Conservation (phyloP, 768 basidiomycete species). For the Cystoderma amianthinum region DNA sequence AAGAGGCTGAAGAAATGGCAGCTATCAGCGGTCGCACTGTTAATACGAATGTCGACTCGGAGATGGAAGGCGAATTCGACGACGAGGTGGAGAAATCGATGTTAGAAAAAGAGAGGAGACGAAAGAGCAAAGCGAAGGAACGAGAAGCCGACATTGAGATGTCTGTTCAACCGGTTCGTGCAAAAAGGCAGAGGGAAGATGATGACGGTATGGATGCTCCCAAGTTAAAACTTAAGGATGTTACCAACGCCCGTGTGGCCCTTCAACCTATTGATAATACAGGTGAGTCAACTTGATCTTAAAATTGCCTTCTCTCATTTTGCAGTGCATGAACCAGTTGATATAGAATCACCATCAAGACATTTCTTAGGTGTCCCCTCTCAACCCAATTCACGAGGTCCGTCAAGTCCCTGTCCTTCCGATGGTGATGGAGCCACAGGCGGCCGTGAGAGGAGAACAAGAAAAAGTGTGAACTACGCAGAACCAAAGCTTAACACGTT, state of each 20-base stretch:
- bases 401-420: constrained; percentile 34
- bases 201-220: constrained; percentile 25
- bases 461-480: constrained; percentile 82
- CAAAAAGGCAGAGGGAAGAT: constrained; percentile 23
- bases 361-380: constrained; percentile 24
- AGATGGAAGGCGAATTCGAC: constrained; percentile 27
- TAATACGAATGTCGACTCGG: constrained; percentile 15
- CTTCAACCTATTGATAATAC: constrained; percentile 38
- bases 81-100: constrained; percentile 20
- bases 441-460: constrained; percentile 49
- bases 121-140: constrained; percentile 37
- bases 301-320: not conserved
- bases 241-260: constrained; percentile 49
- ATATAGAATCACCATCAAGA: constrained; percentile 7
- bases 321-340: constrained; percentile 12
- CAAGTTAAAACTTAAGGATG: constrained; percentile 53
- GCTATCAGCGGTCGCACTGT: constrained; percentile 10
- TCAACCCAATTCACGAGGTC: constrained; percentile 40
- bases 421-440: constrained; percentile 24
- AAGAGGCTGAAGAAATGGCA: constrained; percentile 47
- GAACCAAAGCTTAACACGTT: constrained; percentile 89
- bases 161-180: constrained; percentile 27
- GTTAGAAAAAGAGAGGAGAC: constrained; percentile 38
- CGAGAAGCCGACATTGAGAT: constrained; percentile 23
- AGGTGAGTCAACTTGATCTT: constrained; percentile 16